Conservation (phyloP, 768 basidiomycete genomes). For the Auricularia heimuer region DNA sequence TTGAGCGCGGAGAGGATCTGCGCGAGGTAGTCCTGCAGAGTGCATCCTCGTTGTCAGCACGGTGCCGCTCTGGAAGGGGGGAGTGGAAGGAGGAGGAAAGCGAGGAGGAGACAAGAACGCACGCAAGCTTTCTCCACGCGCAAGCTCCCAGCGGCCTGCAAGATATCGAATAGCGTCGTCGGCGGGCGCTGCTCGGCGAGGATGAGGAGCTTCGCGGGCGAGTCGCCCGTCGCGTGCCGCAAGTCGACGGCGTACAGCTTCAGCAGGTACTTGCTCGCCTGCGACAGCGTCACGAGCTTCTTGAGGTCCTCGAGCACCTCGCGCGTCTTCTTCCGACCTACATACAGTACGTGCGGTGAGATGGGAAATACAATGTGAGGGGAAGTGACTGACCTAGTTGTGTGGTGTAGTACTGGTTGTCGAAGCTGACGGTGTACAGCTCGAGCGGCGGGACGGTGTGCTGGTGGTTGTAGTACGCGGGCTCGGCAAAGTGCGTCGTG, state of each 20-base stretch:
- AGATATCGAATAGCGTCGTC: constrained; percentile 57
- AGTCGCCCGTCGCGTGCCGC: constrained; percentile 37
- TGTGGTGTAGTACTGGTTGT: constrained; percentile 56
- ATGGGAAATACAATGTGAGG: too few species aligned
- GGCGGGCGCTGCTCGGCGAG: constrained; percentile 64
- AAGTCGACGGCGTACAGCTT: constrained; percentile 60
- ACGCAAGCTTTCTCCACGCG: constrained; percentile 63
- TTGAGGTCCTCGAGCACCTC: constrained; percentile 61
- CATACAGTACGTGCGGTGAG: background rate
- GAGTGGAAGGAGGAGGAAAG: background rate
- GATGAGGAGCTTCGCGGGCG: constrained; percentile 47
- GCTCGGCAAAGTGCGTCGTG: constrained; percentile 62
- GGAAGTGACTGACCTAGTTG: constrained; percentile 39
- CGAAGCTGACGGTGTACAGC: constrained; percentile 55
- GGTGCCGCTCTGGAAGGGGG: background rate
- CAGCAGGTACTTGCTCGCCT: constrained; percentile 52
- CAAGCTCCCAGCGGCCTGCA: constrained; percentile 70
- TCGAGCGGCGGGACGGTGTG: constrained; percentile 50
- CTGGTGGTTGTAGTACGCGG: constrained; percentile 55
- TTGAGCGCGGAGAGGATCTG: constrained; percentile 67
- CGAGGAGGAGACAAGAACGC: constrained; percentile 14
- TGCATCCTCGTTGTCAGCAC: background rate
- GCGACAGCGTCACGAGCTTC: constrained; percentile 39
- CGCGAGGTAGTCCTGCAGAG: constrained; percentile 56
- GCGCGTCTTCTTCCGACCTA: constrained; percentile 56